Evolutionary conservation across 1,284 basidiomycete genomes (phyloP).

Genomic region (Ceratobasidium papillatum): DNA sequence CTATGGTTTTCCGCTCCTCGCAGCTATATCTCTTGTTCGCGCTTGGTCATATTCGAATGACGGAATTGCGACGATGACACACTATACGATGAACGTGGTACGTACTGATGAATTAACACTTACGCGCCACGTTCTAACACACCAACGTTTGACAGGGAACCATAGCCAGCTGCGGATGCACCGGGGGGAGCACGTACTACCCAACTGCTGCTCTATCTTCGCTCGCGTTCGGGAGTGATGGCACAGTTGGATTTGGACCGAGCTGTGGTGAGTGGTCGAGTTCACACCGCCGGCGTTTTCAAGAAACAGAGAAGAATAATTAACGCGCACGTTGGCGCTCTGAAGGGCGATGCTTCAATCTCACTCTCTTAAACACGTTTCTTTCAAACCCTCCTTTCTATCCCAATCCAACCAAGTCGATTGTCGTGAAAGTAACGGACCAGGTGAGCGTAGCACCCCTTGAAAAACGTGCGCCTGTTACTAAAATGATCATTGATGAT

Average conservation of each 20-base stretch:
- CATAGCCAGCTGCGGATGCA: constrained; percentile 65
- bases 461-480: neutral
- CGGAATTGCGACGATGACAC: constrained; percentile 39
- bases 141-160: neutral
- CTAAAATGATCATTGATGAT: neutral
- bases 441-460: constrained; percentile 7
- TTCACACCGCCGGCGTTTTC: neutral
- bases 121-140: neutral
- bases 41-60: constrained; percentile 35
- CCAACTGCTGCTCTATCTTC: constrained; percentile 79
- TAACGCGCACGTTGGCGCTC: neutral
- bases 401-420: constrained; percentile 65
- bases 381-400: constrained; percentile 72
- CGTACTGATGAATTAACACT: neutral
- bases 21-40: neutral
- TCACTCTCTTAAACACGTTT: constrained; percentile 75
- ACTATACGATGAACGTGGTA: constrained; percentile 34
- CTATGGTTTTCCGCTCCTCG: neutral
- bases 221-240: constrained; percentile 76
- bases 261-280: constrained; percentile 58
- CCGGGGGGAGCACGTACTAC: constrained; percentile 70
- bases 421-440: constrained; percentile 55
- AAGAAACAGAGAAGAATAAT: neutral
- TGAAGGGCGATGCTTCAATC: constrained; percentile 71
- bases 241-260: constrained; percentile 67